Conservation (phyloP, 2,329 filamentous ascomycete genomes). For the Colletotrichum incanum region DNA sequence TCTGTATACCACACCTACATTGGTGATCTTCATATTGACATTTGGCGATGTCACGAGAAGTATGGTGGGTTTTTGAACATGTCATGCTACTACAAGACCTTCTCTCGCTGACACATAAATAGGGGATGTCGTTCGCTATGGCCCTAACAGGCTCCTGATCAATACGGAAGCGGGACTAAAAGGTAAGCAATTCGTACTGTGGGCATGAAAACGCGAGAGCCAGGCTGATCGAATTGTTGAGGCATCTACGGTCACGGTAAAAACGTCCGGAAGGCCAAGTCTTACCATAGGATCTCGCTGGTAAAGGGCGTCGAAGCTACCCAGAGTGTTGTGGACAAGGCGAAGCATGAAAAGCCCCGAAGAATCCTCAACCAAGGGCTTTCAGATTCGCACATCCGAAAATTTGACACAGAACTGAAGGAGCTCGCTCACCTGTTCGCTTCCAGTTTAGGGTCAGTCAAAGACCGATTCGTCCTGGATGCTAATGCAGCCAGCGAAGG, state of each 20-base stretch:
- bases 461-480: slow-evolving; percentile 13
- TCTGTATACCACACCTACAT: slow-evolving; percentile 22
- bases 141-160: slow-evolving; percentile 19
- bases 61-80: slow-evolving; percentile 10
- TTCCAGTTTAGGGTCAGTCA: slow-evolving; percentile 18
- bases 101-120: background rate
- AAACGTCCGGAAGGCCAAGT: slow-evolving; percentile 24
- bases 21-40: slow-evolving; percentile 30
- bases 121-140: slow-evolving; percentile 33
- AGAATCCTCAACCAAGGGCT: slow-evolving; percentile 31
- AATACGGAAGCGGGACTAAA: slow-evolving; percentile 25
- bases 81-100: accelerated
- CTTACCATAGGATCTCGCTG: slow-evolving; percentile 27
- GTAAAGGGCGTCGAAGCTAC: slow-evolving; percentile 29
- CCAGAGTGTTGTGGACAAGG: slow-evolving; percentile 32
- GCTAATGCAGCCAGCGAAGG: background rate
- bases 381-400: slow-evolving; percentile 30
- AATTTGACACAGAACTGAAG: slow-evolving; percentile 11
- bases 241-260: slow-evolving; percentile 29
- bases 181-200: background rate
- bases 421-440: slow-evolving; percentile 4
- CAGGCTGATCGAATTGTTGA: background rate
- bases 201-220: background rate
- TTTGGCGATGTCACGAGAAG: slow-evolving; percentile 30
- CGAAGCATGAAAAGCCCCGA: slow-evolving; percentile 25